Base-by-base conservation (phyloP, 306 rosid genomes). In the Pyrus communis region DNA sequence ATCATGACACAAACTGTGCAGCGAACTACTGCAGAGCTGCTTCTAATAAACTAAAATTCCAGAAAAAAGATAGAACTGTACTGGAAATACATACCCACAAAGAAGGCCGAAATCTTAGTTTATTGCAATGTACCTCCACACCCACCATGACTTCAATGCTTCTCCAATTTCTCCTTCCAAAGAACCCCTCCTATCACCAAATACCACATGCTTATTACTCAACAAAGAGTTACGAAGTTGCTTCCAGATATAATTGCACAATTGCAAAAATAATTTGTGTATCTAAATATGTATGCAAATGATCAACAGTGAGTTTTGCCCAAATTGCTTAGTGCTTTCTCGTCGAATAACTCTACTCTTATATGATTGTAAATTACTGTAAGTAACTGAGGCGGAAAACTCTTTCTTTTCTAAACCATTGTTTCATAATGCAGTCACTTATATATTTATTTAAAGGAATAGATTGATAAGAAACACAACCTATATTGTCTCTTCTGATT, bases 301-400 rank as follows among this genome's bases (percentile, higher is more conserved):
- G 55, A 49, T 49, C 18, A 49, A 49, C 0, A 7, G 55, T 49
- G 55, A 18, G 14, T 12, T 69, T 62, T 46, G 70, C 17, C 40
- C 67, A 33, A 17, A 4, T 49, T 51, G 28, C 22, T 65, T 21
- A 31, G 21, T 75, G 59, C 45, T 75, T 28, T 75, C 67, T 49
- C 43, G 4, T 65, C 5, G 13, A 61, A 61, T 61, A 5, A 25
- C 18, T 58, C 38, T 27, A 28, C 67, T 62, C 21, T 28, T 28
- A 12, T 60, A 28, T 31, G 30, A 54, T 49, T 33, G 51, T 33
- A 43, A 18, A 57, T 27, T 42, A n/a, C 73, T 18, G 17, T 17
- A 51, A 51, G 55, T 76, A n/a, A 76, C 42, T 8, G 76, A 71
- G 74, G 75, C 58, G 27, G 69, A 46, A 64, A 42, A 70, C 58